phyloP scores from a whole-genome alignment of 2,329 filamentous ascomycete species.

The Fusarium sp. region DNA sequence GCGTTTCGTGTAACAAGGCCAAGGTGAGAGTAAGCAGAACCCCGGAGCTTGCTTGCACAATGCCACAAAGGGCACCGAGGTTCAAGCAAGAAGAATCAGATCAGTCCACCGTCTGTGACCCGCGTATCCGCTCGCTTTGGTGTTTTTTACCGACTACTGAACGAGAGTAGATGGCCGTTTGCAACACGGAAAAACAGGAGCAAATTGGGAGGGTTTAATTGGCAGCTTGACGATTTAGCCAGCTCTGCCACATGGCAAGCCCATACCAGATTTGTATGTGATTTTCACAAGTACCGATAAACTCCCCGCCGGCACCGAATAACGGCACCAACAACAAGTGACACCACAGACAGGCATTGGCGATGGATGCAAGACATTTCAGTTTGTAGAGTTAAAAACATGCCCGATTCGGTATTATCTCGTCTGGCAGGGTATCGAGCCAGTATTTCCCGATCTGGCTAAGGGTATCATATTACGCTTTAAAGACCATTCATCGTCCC shows the following conservation, averaged over 20 bases:
- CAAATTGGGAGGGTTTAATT: conserved; percentile 14
- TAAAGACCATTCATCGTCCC: conserved; percentile 22
- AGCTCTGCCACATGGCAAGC: not conserved
- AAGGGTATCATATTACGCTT: conserved; percentile 37
- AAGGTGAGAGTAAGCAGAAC: not conserved
- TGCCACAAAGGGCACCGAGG: not conserved
- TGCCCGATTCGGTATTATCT: conserved; percentile 15
- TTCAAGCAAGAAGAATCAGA: not conserved
- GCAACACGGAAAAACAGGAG: not conserved
- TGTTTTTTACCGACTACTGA: not conserved
- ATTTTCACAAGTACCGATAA: conserved; percentile 24
- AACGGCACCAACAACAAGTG: not conserved
- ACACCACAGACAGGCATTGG: not conserved
- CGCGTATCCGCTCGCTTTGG: not conserved
- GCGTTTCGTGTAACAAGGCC: conserved; percentile 17
- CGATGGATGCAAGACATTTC: not conserved
- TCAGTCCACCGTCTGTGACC: not conserved
- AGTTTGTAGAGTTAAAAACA: not conserved
- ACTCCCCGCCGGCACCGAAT: conserved; percentile 12
- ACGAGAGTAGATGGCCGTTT: not conserved
- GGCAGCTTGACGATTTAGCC: not conserved
- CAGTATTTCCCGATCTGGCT: conserved; percentile 22
- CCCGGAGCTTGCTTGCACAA: not conserved
- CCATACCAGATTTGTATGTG: conserved; percentile 6
- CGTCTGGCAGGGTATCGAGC: conserved; percentile 7